A percentile compares a stretch with the other conserved stretches of the same genome.
phyloP scores from a whole-genome alignment of 306 rosid species.

The Calophaca sinica region DNA sequence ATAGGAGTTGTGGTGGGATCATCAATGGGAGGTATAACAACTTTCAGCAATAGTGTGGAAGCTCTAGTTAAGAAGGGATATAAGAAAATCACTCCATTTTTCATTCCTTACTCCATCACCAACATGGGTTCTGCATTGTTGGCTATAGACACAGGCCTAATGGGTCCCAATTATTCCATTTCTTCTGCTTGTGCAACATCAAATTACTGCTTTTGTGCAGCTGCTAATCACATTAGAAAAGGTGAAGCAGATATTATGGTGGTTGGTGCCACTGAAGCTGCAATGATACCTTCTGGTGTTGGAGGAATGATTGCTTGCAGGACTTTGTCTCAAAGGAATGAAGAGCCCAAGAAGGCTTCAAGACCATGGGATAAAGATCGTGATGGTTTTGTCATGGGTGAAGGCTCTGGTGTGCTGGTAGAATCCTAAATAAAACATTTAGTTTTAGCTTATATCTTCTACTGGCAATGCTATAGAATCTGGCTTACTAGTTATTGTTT shows the following conservation, averaged over 20 bases:
- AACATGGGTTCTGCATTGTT: slow-evolving; percentile 65
- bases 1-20: slow-evolving; percentile 70
- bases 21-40: slow-evolving; percentile 70
- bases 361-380: slow-evolving; percentile 78
- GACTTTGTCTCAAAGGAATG: slow-evolving; percentile 72
- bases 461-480: neutral
- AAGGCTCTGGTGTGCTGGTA: slow-evolving; percentile 78
- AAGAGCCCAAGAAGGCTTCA: slow-evolving; percentile 67
- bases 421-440: neutral
- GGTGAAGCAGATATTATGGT: slow-evolving; percentile 81
- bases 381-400: slow-evolving; percentile 79
- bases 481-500: slow-evolving; percentile 1
- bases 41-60: slow-evolving; percentile 58
- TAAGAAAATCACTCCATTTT: slow-evolving; percentile 61
- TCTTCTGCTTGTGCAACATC: slow-evolving; percentile 69
- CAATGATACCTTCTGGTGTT: slow-evolving; percentile 60
- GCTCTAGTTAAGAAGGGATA: slow-evolving; percentile 54
- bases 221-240: slow-evolving; percentile 73
- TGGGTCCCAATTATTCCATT: slow-evolving; percentile 69
- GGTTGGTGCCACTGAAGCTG: slow-evolving; percentile 72
- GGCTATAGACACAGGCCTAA: slow-evolving; percentile 60
- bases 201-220: slow-evolving; percentile 60
- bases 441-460: neutral
- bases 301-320: slow-evolving; percentile 77
- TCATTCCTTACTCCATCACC: slow-evolving; percentile 57